A percentile compares a stretch with the other conserved stretches of the same genome.
phyloP scores from a whole-genome alignment of 129 eudicot species.

The Artemisia annua region DNA sequence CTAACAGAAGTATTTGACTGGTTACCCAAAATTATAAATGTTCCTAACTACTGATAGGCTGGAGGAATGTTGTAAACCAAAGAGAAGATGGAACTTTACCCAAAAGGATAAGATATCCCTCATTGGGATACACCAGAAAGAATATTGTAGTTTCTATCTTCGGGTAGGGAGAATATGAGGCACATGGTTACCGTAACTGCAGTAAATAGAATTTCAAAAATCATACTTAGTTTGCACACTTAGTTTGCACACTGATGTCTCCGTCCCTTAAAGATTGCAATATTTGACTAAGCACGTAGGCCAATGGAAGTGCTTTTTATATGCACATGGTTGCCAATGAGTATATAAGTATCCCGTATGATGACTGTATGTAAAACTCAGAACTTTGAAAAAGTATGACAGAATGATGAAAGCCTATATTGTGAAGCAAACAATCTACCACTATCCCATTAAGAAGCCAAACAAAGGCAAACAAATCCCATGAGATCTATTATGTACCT shows the following conservation, averaged over 20 bases:
- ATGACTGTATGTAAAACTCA: constrained; percentile 1
- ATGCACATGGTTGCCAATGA: not conserved
- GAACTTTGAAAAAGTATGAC: not conserved
- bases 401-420: too few species aligned
- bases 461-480: not conserved
- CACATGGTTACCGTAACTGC: too few species aligned
- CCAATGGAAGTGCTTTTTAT: constrained; percentile 1
- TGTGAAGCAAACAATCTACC: too few species aligned
- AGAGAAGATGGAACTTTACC: not conserved
- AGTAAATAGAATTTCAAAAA: too few species aligned
- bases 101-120: not conserved
- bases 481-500: constrained; percentile 48
- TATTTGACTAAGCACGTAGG: not conserved
- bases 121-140: constrained; percentile 1
- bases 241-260: not conserved
- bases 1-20: not conserved
- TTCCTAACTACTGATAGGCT: not conserved
- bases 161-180: not conserved
- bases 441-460: not conserved
- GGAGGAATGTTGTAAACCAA: not conserved
- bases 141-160: not conserved
- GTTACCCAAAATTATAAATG: not conserved
- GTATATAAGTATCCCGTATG: not conserved
- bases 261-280: not conserved
- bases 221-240: too few species aligned